phyloP scores from a whole-genome alignment of 768 basidiomycete species.

The Mycena indigotica region DNA sequence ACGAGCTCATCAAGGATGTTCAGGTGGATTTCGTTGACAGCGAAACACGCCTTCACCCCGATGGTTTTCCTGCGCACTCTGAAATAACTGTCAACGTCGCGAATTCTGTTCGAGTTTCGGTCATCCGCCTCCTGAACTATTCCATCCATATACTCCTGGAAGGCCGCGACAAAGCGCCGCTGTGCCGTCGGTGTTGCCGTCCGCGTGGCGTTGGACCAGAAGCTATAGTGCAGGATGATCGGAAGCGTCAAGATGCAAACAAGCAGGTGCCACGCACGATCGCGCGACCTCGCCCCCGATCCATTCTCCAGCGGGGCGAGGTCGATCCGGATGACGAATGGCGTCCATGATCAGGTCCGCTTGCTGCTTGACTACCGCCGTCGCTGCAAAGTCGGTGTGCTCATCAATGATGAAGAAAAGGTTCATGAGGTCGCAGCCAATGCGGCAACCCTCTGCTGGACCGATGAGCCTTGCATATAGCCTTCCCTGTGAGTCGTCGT shows the following conservation, averaged over 20 bases:
- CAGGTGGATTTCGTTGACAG: constrained; percentile 24
- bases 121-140: constrained; percentile 24
- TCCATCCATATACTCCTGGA: constrained; percentile 21
- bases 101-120: constrained; percentile 9
- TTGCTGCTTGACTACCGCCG: constrained; percentile 30
- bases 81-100: constrained; percentile 22
- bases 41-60: constrained; percentile 19
- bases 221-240: constrained; percentile 5
- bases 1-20: constrained; percentile 27
- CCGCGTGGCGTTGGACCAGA: constrained; percentile 22
- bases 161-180: constrained; percentile 20
- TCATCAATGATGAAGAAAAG: constrained; percentile 55
- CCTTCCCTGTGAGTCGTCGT: too few species aligned
- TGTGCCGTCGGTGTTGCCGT: constrained; percentile 9
- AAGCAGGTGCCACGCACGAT: constrained; percentile 46
- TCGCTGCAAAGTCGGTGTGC: constrained; percentile 45
- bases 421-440: constrained; percentile 53
- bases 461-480: too few species aligned
- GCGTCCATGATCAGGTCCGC: constrained; percentile 43
- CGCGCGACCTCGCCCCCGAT: constrained; percentile 42
- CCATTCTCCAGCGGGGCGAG: constrained; percentile 38
- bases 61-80: constrained; percentile 22
- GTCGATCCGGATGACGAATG: constrained; percentile 37
- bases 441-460: constrained; percentile 32
- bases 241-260: not conserved